phyloP scores from a whole-genome alignment of 176 grass and related monocot genomes.

The Cenchrus fungigraminus region DNA sequence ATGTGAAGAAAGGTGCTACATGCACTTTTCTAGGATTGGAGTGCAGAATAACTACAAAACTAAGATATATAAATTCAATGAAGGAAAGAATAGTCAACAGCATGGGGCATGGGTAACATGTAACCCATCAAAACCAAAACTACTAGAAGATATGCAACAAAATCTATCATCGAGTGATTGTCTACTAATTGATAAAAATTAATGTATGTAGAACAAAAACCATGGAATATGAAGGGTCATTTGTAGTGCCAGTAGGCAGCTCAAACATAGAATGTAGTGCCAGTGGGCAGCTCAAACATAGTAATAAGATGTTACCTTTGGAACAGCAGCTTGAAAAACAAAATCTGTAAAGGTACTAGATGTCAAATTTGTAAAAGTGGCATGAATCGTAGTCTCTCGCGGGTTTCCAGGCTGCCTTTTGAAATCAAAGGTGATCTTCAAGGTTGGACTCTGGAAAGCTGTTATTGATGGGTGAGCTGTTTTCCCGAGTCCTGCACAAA shows the following conservation, averaged over 20 bases:
- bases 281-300: conserved; percentile 28
- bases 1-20: background rate
- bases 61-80: background rate
- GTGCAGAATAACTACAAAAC: conserved; percentile 3
- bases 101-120: conserved; percentile 2
- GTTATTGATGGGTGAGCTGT: conserved; percentile 60
- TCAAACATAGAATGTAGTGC: conserved; percentile 22
- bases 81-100: background rate
- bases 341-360: conserved; percentile 75
- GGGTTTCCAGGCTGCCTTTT: conserved; percentile 75
- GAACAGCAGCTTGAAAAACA: conserved; percentile 95
- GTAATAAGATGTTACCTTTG: conserved; percentile 67
- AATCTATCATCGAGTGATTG: background rate
- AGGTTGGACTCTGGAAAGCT: conserved; percentile 85
- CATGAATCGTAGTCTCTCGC: conserved; percentile 68
- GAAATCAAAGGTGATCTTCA: conserved; percentile 80
- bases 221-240: background rate
- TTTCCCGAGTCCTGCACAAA: conserved; percentile 64
- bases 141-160: background rate
- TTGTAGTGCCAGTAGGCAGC: background rate
- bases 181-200: conserved; percentile 5
- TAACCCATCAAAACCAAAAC: background rate
- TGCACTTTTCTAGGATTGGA: background rate
- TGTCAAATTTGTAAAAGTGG: conserved; percentile 91
- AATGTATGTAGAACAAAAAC: background rate